Base-by-base conservation (phyloP, 805 yeast genomes). In the Helenozyma baotianmanensis region DNA sequence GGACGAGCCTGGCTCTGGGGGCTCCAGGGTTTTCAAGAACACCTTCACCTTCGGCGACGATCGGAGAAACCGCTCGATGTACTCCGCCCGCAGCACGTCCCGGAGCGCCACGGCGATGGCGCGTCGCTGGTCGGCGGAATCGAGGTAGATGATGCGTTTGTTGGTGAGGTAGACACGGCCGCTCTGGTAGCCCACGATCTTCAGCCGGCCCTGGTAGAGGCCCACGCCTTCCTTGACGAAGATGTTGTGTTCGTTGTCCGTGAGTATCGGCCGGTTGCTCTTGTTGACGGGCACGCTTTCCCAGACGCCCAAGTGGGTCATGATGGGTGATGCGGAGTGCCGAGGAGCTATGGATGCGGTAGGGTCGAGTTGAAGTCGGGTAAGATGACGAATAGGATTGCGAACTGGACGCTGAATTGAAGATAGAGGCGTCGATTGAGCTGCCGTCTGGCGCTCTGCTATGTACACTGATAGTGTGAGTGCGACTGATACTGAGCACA, bases 121-220 rank as follows among this genome's bases (percentile, higher is more conserved):
- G 35, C 62, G 51, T 75, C 70, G 13, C 43, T 37, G 37, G 17
- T 46, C 42, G 2, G 46, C 45, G 35, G 75, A 72, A 46, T 82
- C 89, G 9, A 89, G 74, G 53, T 80, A 90, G 9, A 88, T 78
- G 2, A 90, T 54, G 28, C 97, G 60, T 35, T 70, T 70, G 23
- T 78, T 74, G 0, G 97, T 89, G 19, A 90, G 60, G 54, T 88
- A 88, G 0, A 83, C 50, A 19, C 95, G 65, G 1, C 97, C 97
- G 37, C 71, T 60, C 51, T 85, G 95, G 41, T 79, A 73, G 19
- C 74, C 64, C 2, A 60, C 32, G 15, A 85, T 71, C 59, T 84
- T 85, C 38, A 64, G 62, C 37, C 76, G 76, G 14, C 87, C 95
- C 47, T 82, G 89, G 51, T 89, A 89, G 3, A 89, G 55, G 0